Evolutionary conservation across 352 stramenopile species (phyloP), one percentile per base, ranked within the genome.

Genomic region (Pythium vanterpoolii): DNA sequence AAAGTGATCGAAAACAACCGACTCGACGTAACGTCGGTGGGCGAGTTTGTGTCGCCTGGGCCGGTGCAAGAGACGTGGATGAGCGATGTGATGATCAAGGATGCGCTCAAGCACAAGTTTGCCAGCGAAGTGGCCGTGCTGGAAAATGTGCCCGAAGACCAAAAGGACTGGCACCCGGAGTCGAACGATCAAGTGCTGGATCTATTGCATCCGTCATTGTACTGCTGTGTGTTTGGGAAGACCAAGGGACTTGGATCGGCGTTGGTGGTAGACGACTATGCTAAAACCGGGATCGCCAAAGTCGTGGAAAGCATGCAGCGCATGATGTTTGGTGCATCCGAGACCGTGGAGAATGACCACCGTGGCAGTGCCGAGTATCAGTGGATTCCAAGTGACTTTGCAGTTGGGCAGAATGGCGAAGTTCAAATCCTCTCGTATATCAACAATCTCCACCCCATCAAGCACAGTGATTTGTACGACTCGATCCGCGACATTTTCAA

Each of bases 151-250:
- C 56, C 69, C 0, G 73, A 80, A 1, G 55, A 72, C 1, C 28
- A 71, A 26, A 86, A 80, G 47, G 76, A 87, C 49, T 90, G 77
- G 74, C 78, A 90, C 24, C 76, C 76, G 1, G 55, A 72, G 13
- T 77, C 74, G 10, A 60, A 77, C 39, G 46, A 77, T 0, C 72
- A 87, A 39, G 74, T 87, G 39, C 67, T 86, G 19, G 68, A 86
- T 47, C 66, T 89, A 7, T 62, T 89, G n/a, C 79, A 85, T 57
- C 77, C 77, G 27, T 89, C 79, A 28, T 46, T 89, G 14, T 86
- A 76, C 53, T 89, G 79, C 48, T 83, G 69, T 34, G 72, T 89
- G 3, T 68, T 70, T 24, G 69, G 74, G 26, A 33, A 60, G 10
- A 87, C 79, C 0, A 55, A 57, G 27, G 9, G 40, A 5, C n/a